Evolutionary conservation across 768 basidiomycete species (phyloP).

Genomic region (Solioccasus polychromus): DNA sequence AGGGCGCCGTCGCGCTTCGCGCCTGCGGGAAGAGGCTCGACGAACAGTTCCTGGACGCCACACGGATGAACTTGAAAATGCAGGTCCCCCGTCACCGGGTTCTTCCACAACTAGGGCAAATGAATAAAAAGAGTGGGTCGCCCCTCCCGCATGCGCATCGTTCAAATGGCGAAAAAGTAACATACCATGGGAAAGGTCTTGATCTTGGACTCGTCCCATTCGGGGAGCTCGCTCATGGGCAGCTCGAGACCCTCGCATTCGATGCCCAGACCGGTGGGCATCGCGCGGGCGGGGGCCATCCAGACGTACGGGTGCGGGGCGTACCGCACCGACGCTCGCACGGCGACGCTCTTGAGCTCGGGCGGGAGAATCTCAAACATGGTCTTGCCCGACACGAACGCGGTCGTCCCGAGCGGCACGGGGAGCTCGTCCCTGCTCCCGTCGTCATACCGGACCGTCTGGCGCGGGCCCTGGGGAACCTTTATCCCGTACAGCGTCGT

Average conservation of each 20-base stretch:
- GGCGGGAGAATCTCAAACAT: conserved; percentile 80
- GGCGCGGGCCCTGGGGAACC: conserved; percentile 63
- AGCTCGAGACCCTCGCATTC: conserved; percentile 76
- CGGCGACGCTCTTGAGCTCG: conserved; percentile 75
- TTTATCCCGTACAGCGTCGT: conserved; percentile 80
- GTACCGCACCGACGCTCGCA: conserved; percentile 72
- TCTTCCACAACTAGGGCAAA: conserved; percentile 75
- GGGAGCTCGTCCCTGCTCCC: conserved; percentile 79
- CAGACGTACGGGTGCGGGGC: conserved; percentile 88
- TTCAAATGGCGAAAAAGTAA: too few species aligned
- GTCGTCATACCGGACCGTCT: conserved; percentile 78
- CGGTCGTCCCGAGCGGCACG: conserved; percentile 86
- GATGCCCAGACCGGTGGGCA: conserved; percentile 80
- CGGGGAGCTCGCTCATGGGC: conserved; percentile 61
- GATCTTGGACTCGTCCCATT: conserved; percentile 76
- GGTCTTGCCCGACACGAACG: conserved; percentile 74
- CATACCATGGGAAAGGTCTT: conserved; percentile 68
- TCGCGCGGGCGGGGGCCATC: conserved; percentile 77
- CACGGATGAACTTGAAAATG: conserved; percentile 93
- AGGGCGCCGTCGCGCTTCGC: conserved; percentile 59
- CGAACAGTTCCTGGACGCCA: conserved; percentile 60
- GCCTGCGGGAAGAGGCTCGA: conserved; percentile 70
- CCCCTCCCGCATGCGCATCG: too few species aligned
- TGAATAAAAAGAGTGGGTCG: too few species aligned
- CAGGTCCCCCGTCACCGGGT: conserved; percentile 76